Evolutionary conservation across 345 rosid species (phyloP).

Genomic region (Acer saccharum): DNA sequence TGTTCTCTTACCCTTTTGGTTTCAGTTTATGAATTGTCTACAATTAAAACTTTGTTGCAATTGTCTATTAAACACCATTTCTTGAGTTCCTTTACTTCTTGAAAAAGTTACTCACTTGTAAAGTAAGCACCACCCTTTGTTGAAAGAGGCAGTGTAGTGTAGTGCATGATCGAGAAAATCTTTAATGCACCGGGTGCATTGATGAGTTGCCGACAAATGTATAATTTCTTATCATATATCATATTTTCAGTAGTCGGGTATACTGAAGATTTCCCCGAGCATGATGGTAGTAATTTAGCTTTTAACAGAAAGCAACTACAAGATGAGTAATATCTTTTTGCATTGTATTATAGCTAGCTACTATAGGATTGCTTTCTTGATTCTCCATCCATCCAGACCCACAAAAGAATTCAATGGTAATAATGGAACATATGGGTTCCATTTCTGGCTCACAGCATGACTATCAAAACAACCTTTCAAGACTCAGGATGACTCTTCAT

Average conservation of each 20-base stretch:
- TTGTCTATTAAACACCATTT: background rate
- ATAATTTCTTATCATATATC: no score
- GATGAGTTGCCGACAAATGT: no score
- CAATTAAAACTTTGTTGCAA: background rate
- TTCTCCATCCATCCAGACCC: constrained; percentile 3
- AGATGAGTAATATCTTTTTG: background rate
- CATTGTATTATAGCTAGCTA: background rate
- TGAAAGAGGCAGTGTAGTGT: background rate
- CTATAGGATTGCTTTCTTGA: constrained; percentile 1
- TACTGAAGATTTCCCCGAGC: no score
- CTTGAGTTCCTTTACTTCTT: background rate
- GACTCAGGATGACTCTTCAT: constrained; percentile 2
- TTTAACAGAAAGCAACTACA: background rate
- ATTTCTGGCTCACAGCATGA: background rate
- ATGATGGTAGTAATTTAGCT: background rate
- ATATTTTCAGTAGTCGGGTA: no score
- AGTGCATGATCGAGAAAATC: background rate
- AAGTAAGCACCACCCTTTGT: background rate
- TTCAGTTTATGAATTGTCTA: constrained; percentile 5
- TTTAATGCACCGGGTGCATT: no score
- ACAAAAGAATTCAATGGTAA: constrained; percentile 9
- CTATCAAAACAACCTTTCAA: constrained; percentile 8
- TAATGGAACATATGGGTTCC: constrained; percentile 21
- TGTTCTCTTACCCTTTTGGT: background rate
- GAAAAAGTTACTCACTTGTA: background rate